Percentiles rank a stretch among this genome's conserved stretches.
Conservation (phyloP, 805 yeast genomes). For the Candida fluviatilis region DNA sequence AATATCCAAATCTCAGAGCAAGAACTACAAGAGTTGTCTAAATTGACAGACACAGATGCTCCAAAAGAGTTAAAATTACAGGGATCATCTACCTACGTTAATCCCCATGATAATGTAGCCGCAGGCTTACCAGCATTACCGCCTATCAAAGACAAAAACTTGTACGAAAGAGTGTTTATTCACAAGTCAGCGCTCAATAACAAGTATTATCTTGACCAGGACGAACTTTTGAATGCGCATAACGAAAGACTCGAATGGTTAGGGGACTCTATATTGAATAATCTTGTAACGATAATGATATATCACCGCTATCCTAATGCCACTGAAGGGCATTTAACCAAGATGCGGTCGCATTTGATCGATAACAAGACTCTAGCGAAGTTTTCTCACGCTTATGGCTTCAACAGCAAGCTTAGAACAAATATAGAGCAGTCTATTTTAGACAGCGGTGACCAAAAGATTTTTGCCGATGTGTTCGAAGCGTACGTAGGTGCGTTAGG, state of each 20-base stretch:
- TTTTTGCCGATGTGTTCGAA: constrained; percentile 87
- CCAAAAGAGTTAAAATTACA: constrained; percentile 7
- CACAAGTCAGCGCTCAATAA: constrained; percentile 72
- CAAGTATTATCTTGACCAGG: constrained; percentile 49
- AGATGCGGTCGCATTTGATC: constrained; percentile 64
- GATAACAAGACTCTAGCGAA: constrained; percentile 67
- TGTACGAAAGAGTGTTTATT: constrained; percentile 69
- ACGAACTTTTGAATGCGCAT: constrained; percentile 58
- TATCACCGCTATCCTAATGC: constrained; percentile 63
- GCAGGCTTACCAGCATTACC: constrained; percentile 60
- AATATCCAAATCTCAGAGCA: constrained; percentile 20
- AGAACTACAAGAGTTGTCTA: constrained; percentile 9
- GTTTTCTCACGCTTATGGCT: constrained; percentile 66
- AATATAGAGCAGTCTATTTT: constrained; percentile 44
- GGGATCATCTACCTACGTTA: not conserved
- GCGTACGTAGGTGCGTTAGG: constrained; percentile 88
- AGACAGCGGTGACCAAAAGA: constrained; percentile 57
- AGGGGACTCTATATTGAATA: constrained; percentile 83
- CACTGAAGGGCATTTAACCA: constrained; percentile 78
- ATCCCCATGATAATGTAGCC: constrained; percentile 3
- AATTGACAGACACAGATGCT: not conserved
- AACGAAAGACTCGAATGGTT: constrained; percentile 87
- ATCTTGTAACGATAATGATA: constrained; percentile 64
- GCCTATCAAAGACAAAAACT: constrained; percentile 50
- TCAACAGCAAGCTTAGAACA: constrained; percentile 53